Evolutionary conservation across 2,329 filamentous ascomycete genomes (phyloP), one percentile per base, ranked within the genome.

Genomic region (Leptographium wingfieldii): DNA sequence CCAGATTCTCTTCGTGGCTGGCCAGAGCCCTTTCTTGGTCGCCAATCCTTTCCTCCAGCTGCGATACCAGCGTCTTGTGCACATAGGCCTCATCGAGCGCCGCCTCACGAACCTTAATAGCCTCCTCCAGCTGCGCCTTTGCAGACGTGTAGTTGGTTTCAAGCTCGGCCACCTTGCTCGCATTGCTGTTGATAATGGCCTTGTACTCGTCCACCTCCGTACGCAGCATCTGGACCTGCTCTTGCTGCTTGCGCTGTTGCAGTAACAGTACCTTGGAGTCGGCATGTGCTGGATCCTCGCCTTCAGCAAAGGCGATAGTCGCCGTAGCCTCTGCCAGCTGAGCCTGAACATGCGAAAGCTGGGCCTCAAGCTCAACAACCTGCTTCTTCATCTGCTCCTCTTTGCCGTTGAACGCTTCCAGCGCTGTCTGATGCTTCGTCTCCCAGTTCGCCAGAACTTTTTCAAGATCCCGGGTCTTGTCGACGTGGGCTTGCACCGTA

Each of bases 131-230:
- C 66, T 92, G 81, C 55, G 80, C 73, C 67, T 84, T 82, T 57
- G 87, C 81, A 31, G 80, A 78, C 38, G 80, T 72, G 68, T 95
- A 87, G 4, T 86, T 82, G 64, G 85, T 74, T 71, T 96, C 90
- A 16, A 96, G 78, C 64, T 88, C 82, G 3, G 84, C 78, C 35
- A 96, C 84, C 66, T 85, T 88, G 48, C 80, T 70, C 14, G 84
- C 77, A 66, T 92, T 89, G 65, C 76, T 79, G 63, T 81, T 80
- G 66, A 95, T 86, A 46, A 88, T 82, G 3, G 80, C 75, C 73
- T 88, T 92, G 73, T 95, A 91, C 68, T 90, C 85, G 57, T 92
- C 84, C 58, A 96, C 86, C 69, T 95, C 86, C 61, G 74, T 79
- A 63, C 88, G 87, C 51, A 96, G 73, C 53, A 77, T 77, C 43